Evolutionary conservation across 2,329 filamentous ascomycete species (phyloP).

Genomic region (Colletotrichum endophyticum): DNA sequence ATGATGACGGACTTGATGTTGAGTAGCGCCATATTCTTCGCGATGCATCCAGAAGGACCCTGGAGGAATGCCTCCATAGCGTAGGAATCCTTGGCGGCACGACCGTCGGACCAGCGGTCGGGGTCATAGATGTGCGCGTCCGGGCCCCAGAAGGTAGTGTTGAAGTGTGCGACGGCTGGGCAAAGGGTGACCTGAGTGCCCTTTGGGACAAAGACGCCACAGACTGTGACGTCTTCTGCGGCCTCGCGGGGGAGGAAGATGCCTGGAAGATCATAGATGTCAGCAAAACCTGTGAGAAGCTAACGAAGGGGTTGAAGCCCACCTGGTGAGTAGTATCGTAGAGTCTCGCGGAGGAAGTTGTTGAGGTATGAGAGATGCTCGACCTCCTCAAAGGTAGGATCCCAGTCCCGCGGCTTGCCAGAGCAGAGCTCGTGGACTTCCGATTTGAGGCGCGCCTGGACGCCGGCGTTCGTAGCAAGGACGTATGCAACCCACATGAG

Average conservation of each 20-base stretch:
- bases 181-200: conserved; percentile 31
- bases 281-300: background rate
- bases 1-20: conserved; percentile 21
- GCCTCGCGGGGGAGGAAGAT: conserved; percentile 29
- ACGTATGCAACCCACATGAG: conserved; percentile 18
- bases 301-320: conserved; percentile 23
- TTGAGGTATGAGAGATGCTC: conserved; percentile 50
- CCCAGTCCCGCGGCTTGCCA: conserved; percentile 31
- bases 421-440: conserved; percentile 33
- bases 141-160: conserved; percentile 31
- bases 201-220: conserved; percentile 29
- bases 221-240: conserved; percentile 28
- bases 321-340: conserved; percentile 39
- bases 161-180: conserved; percentile 28
- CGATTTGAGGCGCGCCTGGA: conserved; percentile 6
- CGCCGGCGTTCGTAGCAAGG: conserved; percentile 1
- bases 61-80: conserved; percentile 30
- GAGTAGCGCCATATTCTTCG: conserved; percentile 19
- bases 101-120: conserved; percentile 30
- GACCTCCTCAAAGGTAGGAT: conserved; percentile 40
- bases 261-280: background rate
- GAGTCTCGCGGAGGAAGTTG: conserved; percentile 40
- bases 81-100: conserved; percentile 25
- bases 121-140: conserved; percentile 30
- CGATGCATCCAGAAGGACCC: conserved; percentile 19